Conservation (phyloP, 108 stramenopile genomes). For the Skeletonema grethae region DNA sequence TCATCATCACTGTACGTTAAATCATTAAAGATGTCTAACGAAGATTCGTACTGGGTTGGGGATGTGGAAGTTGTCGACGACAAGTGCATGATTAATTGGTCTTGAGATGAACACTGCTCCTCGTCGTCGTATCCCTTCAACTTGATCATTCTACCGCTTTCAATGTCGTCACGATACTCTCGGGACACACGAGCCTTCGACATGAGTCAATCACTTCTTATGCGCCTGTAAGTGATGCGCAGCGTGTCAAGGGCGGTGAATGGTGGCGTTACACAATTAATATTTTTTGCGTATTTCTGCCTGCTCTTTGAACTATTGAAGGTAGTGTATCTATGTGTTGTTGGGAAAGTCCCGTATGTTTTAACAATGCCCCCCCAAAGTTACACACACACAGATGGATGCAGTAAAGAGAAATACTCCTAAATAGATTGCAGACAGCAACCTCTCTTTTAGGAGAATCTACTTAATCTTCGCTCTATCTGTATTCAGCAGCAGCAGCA, state of each 20-base stretch:
- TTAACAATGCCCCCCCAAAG: no score
- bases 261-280: no score
- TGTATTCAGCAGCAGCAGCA: no score
- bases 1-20: slow-evolving; percentile 49
- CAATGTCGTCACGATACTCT: neutral
- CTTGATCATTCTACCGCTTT: neutral
- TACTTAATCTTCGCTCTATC: no score
- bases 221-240: neutral
- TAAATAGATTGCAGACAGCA: no score
- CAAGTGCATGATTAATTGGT: neutral
- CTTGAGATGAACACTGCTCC: neutral
- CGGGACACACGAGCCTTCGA: neutral
- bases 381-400: no score
- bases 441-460: no score
- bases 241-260: neutral
- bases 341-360: no score
- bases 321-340: no score
- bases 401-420: no score
- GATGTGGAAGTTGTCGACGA: slow-evolving; percentile 7
- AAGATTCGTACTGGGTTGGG: slow-evolving; percentile 3
- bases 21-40: slow-evolving; percentile 36
- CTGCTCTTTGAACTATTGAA: no score
- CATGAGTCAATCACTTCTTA: neutral
- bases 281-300: no score
- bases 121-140: neutral